Percentiles rank a stretch among this genome's conserved stretches.
These are phyloP conservation scores for Penstemon eatonii DNA, from an alignment of 257 asterid species.

Conservation along the genomic window DNA sequence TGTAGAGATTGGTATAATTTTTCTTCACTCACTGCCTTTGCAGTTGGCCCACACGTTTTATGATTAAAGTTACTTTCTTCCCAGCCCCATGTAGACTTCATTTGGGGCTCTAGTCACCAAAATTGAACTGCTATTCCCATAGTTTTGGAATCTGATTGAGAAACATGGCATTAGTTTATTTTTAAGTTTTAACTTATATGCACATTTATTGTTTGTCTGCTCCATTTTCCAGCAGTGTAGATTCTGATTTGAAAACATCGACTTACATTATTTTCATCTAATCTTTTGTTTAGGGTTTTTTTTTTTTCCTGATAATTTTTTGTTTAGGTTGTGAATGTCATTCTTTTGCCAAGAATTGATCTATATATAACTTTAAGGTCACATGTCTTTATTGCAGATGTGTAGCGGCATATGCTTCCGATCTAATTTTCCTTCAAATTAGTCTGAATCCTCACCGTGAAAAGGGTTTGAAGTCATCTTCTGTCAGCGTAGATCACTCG, in stretches of 20 bases:
- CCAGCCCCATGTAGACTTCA: constrained; percentile 3
- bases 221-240: neutral
- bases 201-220: neutral
- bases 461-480: constrained; percentile 58
- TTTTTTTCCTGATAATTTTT: neutral
- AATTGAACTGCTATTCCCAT: neutral
- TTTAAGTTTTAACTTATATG: neutral
- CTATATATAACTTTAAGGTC: constrained; percentile 17
- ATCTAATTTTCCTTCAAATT: constrained; percentile 69
- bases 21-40: neutral
- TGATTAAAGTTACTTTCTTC: neutral
- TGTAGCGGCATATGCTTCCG: constrained; percentile 89
- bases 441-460: constrained; percentile 87
- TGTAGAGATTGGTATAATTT: neutral
- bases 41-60: too few relatives aligned
- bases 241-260: constrained; percentile 2
- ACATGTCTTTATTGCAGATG: constrained; percentile 56
- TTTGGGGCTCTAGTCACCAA: constrained; percentile 16
- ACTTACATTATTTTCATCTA: constrained; percentile 4
- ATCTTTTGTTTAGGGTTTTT: neutral
- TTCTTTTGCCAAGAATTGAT: constrained; percentile 4
- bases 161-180: neutral
- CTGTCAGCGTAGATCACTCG: constrained; percentile 91
- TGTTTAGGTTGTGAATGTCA: neutral
- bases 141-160: neutral